phyloP scores from a whole-genome alignment of 1,284 basidiomycete genomes.

The Papiliotrema fonsecae region DNA sequence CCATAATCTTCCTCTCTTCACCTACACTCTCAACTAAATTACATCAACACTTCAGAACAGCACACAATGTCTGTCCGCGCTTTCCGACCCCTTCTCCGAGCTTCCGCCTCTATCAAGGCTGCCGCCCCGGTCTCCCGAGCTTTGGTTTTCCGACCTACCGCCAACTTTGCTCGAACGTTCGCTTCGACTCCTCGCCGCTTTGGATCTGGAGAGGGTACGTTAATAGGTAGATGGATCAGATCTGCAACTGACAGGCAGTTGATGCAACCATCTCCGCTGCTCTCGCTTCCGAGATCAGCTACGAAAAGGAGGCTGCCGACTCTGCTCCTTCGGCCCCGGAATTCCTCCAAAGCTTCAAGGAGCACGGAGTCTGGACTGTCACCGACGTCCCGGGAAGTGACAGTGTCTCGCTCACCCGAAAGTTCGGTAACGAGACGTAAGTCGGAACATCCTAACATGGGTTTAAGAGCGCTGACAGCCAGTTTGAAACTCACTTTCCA shows the following conservation, averaged over 20 bases:
- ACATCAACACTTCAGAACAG: background rate
- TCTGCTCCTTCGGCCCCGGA: conserved; percentile 57
- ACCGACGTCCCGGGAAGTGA: conserved; percentile 69
- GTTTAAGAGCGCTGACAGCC: conserved; percentile 11
- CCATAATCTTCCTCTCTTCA: no score
- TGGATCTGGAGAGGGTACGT: conserved; percentile 43
- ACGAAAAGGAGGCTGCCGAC: conserved; percentile 65
- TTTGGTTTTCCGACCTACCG: conserved; percentile 13
- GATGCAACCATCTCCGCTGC: conserved; percentile 60
- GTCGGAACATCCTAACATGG: no score
- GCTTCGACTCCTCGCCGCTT: conserved; percentile 27
- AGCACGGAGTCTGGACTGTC: conserved; percentile 76
- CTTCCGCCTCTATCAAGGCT: conserved; percentile 9
- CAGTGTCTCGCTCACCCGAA: conserved; percentile 73
- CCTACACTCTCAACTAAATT: no score
- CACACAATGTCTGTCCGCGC: conserved; percentile 23
- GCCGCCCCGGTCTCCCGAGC: conserved; percentile 3
- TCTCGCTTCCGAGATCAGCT: conserved; percentile 75
- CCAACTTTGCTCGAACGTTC: conserved; percentile 24
- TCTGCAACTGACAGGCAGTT: conserved; percentile 8
- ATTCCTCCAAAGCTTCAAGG: conserved; percentile 72
- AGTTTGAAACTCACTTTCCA: conserved; percentile 48
- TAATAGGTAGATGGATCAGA: background rate
- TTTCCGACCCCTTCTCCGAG: conserved; percentile 27
- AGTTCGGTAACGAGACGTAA: conserved; percentile 87